Evolutionary conservation across 345 rosid genomes (phyloP).

Genomic region (Eucalyptus lansdowneana): DNA sequence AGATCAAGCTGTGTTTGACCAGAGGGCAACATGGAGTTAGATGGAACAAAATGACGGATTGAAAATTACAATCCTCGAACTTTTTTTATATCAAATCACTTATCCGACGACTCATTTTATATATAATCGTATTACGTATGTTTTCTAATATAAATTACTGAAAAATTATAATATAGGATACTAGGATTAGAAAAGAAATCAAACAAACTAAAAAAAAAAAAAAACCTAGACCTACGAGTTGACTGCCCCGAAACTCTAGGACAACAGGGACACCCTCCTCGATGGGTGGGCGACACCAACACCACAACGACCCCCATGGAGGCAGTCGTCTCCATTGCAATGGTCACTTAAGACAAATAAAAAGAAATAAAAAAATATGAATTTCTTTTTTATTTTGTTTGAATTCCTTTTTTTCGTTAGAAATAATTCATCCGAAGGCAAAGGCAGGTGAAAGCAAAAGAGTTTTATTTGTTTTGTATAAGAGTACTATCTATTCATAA

Average conservation of each 20-base stretch:
- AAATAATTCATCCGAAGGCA: too few species aligned
- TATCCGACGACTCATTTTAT: background rate
- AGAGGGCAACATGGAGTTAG: rapidly evolving
- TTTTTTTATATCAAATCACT: too few species aligned
- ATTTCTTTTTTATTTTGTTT: too few species aligned
- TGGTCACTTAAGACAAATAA: background rate
- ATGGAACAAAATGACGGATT: background rate
- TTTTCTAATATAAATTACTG: background rate
- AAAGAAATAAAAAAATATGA: too few species aligned
- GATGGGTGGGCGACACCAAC: background rate
- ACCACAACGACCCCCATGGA: background rate
- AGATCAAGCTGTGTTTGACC: background rate
- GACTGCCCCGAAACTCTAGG: background rate
- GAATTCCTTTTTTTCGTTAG: too few species aligned
- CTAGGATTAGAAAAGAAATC: background rate
- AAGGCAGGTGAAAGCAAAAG: too few species aligned
- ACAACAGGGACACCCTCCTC: background rate
- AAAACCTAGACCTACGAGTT: background rate
- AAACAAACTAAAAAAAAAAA: background rate
- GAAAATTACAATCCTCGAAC: background rate
- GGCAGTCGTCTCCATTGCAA: background rate
- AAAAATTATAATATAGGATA: background rate
- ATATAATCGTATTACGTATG: background rate
- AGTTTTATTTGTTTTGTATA: too few species aligned
- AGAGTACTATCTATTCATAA: too few species aligned